phyloP scores from a whole-genome alignment of 2,329 filamentous ascomycete species.

The Aspergillus fijiensis region DNA sequence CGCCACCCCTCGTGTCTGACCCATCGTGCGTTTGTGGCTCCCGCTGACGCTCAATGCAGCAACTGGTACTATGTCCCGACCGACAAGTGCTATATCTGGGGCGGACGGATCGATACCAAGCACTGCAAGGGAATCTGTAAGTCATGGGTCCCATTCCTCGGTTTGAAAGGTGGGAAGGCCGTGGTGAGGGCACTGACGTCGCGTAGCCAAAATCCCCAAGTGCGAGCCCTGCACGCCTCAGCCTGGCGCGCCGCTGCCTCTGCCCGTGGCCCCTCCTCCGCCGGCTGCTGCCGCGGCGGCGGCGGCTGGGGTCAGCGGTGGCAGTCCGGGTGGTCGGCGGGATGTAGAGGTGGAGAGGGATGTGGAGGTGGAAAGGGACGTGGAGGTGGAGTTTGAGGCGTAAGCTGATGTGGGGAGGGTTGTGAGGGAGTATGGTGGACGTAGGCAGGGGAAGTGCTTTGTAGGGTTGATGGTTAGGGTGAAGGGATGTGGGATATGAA shows the following conservation, averaged over 20 bases:
- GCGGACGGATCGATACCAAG: not conserved
- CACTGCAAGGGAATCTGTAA: not conserved
- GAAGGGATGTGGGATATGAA: no score
- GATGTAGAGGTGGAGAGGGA: not conserved
- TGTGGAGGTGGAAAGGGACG: not conserved
- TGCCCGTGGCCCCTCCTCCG: not conserved
- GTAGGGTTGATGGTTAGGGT: no score
- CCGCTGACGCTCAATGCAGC: not conserved
- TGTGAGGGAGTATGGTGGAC: no score
- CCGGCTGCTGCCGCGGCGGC: not conserved
- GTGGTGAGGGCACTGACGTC: not conserved
- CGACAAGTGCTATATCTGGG: not conserved
- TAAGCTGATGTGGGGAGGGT: no score
- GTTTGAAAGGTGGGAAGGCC: fast-evolving
- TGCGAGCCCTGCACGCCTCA: not conserved
- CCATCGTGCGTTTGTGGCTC: no score
- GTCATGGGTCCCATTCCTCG: not conserved
- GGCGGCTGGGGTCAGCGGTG: not conserved
- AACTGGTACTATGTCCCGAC: not conserved
- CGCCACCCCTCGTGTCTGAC: no score
- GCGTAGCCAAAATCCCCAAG: not conserved
- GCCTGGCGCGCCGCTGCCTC: not conserved
- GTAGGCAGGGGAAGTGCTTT: no score
- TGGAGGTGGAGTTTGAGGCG: no score
- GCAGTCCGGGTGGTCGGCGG: not conserved